A percentile compares a stretch with the other conserved stretches of the same genome.
Conservation (phyloP, 257 asterid genomes). For the Cordia subcordata region DNA sequence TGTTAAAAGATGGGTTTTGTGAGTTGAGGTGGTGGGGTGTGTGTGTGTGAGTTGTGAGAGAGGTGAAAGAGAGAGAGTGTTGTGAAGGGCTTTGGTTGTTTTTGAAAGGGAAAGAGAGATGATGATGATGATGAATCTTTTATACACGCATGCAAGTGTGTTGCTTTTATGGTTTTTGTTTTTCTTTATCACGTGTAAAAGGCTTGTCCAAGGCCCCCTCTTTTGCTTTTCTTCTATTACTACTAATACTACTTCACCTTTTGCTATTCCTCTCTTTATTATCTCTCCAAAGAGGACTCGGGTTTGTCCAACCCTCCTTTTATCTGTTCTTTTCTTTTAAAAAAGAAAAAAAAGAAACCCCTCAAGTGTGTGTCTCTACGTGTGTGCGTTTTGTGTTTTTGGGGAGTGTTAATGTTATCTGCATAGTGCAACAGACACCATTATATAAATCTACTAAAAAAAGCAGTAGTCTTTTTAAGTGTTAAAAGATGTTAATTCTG, state of each 20-base stretch:
- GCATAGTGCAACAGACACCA: constrained; percentile 16
- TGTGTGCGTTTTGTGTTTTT: constrained; percentile 14
- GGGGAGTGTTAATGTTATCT: no score
- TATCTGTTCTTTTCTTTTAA: no score
- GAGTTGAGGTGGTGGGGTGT: background rate
- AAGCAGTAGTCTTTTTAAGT: no score
- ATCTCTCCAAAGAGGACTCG: background rate
- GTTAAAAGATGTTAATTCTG: background rate
- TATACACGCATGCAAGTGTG: constrained; percentile 88
- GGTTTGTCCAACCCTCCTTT: background rate
- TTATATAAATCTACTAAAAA: no score
- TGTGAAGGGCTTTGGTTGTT: background rate
- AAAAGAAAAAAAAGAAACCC: constrained; percentile 1
- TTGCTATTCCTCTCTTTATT: constrained; percentile 17
- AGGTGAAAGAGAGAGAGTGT: constrained; percentile 1
- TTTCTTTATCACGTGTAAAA: constrained; percentile 74
- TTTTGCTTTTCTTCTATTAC: constrained; percentile 29
- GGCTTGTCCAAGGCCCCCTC: constrained; percentile 34
- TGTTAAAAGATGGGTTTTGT: constrained; percentile 10
- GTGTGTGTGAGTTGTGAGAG: constrained; percentile 3
- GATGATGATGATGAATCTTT: constrained; percentile 64
- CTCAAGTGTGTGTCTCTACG: constrained; percentile 6
- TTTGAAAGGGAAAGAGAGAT: constrained; percentile 8
- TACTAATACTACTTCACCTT: constrained; percentile 9
- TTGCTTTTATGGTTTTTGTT: constrained; percentile 31